These are phyloP conservation scores for Xylona heveae DNA, from an alignment of 495 filamentous ascomycete genomes.

Conservation along the genomic window DNA sequence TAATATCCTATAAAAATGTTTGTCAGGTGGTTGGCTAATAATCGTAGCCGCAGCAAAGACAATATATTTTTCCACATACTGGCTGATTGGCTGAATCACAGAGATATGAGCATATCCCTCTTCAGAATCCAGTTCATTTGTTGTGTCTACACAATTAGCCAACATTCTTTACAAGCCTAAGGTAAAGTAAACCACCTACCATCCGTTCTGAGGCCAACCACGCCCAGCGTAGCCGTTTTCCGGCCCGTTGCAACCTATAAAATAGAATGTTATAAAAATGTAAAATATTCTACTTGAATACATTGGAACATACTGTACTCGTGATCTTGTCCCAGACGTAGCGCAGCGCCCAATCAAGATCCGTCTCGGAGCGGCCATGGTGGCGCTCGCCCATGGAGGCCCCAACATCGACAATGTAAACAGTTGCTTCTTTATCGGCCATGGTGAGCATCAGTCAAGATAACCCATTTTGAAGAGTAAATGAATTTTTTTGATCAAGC, in stretches of 20 bases:
- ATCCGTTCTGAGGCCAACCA: slow-evolving; percentile 68
- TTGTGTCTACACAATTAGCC: slow-evolving; percentile 27
- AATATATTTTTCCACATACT: slow-evolving; percentile 19
- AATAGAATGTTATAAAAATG: slow-evolving; percentile 3
- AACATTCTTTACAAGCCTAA: slow-evolving; percentile 7
- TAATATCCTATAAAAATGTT: slow-evolving; percentile 30
- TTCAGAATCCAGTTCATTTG: slow-evolving; percentile 38
- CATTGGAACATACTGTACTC: slow-evolving; percentile 32
- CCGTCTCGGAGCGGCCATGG: slow-evolving; percentile 52
- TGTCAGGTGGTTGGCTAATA: slow-evolving; percentile 7
- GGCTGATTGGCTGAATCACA: slow-evolving; percentile 46
- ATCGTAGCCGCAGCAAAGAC: background rate
- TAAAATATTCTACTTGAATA: background rate
- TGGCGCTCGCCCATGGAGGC: slow-evolving; percentile 57
- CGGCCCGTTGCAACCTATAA: slow-evolving; percentile 53
- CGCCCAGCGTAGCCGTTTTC: slow-evolving; percentile 60
- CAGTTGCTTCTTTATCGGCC: slow-evolving; percentile 85
- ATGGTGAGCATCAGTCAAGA: too few species aligned
- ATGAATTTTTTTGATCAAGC: slow-evolving; percentile 5
- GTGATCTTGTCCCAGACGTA: slow-evolving; percentile 97
- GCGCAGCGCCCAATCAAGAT: slow-evolving; percentile 75
- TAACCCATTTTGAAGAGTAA: background rate
- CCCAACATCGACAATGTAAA: slow-evolving; percentile 81
- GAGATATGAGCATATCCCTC: slow-evolving; percentile 60
- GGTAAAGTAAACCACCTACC: slow-evolving; percentile 25